Conservation (phyloP, 1,139 yeast genomes). For the Saccharomycopsis hybrid region DNA sequence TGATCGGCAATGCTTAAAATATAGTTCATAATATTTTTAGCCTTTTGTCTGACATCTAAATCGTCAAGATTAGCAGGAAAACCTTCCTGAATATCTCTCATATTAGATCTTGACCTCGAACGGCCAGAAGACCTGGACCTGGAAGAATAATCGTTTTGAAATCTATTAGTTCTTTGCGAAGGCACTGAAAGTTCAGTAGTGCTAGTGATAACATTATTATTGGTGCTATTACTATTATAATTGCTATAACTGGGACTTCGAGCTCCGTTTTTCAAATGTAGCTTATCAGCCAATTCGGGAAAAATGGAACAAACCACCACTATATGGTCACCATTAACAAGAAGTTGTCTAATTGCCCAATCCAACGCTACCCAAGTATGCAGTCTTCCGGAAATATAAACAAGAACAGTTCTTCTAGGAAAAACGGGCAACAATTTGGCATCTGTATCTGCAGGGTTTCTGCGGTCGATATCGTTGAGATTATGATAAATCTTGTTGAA, state of each 20-base stretch:
- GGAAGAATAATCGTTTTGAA: not conserved
- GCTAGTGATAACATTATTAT: not conserved
- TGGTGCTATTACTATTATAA: not conserved
- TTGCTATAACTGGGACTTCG: not conserved
- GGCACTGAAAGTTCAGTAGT: not conserved
- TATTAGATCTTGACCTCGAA: not conserved
- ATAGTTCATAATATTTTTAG: slow-evolving; percentile 46
- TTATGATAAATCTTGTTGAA: slow-evolving; percentile 25
- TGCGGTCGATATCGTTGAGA: slow-evolving; percentile 20
- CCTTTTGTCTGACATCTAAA: slow-evolving; percentile 28
- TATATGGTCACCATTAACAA: slow-evolving; percentile 59
- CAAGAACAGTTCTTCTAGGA: slow-evolving; percentile 50
- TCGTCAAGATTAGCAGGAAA: not conserved
- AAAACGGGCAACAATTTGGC: slow-evolving; percentile 36
- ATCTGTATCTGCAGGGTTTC: no score
- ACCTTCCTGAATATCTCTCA: not conserved
- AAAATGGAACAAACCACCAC: slow-evolving; percentile 44
- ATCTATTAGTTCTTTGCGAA: not conserved
- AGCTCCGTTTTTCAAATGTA: not conserved
- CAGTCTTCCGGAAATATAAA: slow-evolving; percentile 60
- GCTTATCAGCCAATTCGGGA: slow-evolving; percentile 25
- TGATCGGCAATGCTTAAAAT: slow-evolving; percentile 38
- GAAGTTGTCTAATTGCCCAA: slow-evolving; percentile 48
- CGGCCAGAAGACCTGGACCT: not conserved
- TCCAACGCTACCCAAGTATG: slow-evolving; percentile 82